Base-by-base conservation (phyloP, 1,284 basidiomycete genomes). In the Tilletiopsis washingtonensis region DNA sequence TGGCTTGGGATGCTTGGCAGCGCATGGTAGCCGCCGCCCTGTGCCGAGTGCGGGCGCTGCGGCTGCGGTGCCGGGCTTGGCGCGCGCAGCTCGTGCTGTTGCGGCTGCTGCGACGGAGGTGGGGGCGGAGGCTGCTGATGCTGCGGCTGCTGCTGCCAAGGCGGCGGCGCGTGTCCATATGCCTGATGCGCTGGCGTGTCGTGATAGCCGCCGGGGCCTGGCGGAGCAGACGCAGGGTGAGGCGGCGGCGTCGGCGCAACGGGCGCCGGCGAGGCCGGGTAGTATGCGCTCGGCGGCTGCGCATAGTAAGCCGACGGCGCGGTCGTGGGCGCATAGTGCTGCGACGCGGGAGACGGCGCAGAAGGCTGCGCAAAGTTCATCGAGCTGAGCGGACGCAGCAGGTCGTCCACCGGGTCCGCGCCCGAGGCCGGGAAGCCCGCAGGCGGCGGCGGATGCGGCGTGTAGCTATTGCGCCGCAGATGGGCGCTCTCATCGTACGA, bases 381-480 rank as follows among this genome's bases (percentile, higher is more conserved):
- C 21, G 50, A 52, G 38, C 45, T 47, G 37, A 52, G 52, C 3
- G 50, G 43, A 17, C 50, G 20, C 5, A 40, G 21, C 25, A 52
- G 39, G 20, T 52, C 50, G 20, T 52, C 37, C 15, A 41, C 12
- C 5, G 37, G 37, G 14, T 47, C 42, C 21, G 14, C 24, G 19
- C 17, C 7, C 5, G 21, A 19, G 25, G 21, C 23, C 17, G 36
- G 40, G 21, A 11, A n/a, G 21, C 11, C 21, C 17, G 42, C 20
- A 29, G 36, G 34, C 15, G n/a, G 34, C 34, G 20, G 24, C 34
- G 29, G 19, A 34, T 20, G 14, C 17, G 4, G 25, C 29, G 11
- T 50, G 25, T 21, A n/a, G 12, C 12, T 34, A n/a, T 14, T 14
- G 46, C 14, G 17, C 20, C 34, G 38, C 23, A 20, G 27, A 15